phyloP scores from a whole-genome alignment of 257 asterid genomes.

The Osmanthus fragrans region DNA sequence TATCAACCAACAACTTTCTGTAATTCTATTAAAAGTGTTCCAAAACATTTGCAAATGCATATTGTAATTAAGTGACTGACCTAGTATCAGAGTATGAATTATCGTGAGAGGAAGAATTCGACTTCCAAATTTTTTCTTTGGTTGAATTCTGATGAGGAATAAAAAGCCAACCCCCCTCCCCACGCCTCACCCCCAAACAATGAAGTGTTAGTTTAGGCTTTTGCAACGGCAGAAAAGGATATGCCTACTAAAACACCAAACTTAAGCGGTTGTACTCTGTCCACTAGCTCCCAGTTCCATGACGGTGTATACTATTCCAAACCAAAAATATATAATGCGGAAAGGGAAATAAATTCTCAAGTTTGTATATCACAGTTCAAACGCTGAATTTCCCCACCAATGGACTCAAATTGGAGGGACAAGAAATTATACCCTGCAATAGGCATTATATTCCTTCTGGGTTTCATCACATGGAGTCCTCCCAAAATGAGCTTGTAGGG shows the following conservation, averaged over 20 bases:
- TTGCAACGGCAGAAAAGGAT: neutral
- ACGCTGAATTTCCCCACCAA: constrained; percentile 12
- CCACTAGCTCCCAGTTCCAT: neutral
- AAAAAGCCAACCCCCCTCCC: too few species aligned
- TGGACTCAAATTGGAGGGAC: constrained; percentile 46
- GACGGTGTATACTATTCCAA: neutral
- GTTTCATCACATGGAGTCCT: constrained; percentile 31
- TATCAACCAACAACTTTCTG: neutral
- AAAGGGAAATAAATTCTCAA: neutral
- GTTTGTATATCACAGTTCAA: neutral
- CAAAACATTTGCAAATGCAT: neutral
- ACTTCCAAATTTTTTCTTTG: too few species aligned
- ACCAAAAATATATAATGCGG: neutral
- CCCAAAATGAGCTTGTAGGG: constrained; percentile 45
- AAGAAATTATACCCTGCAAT: constrained; percentile 34
- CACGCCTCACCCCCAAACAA: too few species aligned
- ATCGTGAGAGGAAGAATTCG: too few species aligned
- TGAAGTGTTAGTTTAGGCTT: neutral
- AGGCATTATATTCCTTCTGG: constrained; percentile 34
- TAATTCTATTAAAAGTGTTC: neutral
- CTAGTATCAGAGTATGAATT: too few species aligned
- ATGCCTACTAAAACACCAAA: neutral
- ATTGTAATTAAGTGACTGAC: neutral
- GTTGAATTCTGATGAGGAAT: too few species aligned
- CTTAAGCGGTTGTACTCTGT: neutral